Evolutionary conservation across 371 early-diverging fungal species (phyloP).

Genomic region (Mortierella sp.): DNA sequence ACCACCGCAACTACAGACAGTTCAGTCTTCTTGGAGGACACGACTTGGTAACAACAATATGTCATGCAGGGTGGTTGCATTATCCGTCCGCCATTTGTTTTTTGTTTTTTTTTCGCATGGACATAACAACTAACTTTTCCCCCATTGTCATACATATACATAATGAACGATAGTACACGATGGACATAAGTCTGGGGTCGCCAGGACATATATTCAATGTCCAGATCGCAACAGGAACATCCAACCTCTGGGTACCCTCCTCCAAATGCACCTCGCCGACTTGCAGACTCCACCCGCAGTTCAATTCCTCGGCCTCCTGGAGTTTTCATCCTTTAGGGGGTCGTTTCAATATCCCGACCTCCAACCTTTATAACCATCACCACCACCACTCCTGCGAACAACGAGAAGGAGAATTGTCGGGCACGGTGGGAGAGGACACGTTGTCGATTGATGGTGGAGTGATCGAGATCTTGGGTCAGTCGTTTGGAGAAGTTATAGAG

Average conservation of each 20-base stretch:
- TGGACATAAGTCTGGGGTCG: slow-evolving; percentile 80
- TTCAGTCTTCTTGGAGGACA: neutral
- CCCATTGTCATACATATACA: neutral
- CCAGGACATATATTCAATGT: slow-evolving; percentile 87
- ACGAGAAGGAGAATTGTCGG: slow-evolving; percentile 10
- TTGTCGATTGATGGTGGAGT: slow-evolving; percentile 78
- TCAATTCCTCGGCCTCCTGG: slow-evolving; percentile 74
- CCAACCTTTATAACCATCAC: neutral
- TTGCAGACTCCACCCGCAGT: slow-evolving; percentile 86
- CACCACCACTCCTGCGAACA: neutral
- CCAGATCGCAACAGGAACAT: slow-evolving; percentile 90
- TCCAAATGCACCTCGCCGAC: slow-evolving; percentile 87
- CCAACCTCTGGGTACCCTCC: slow-evolving; percentile 93
- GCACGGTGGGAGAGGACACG: slow-evolving; percentile 63
- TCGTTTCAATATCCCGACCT: slow-evolving; percentile 77
- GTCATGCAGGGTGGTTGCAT: too few species aligned
- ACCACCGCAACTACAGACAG: neutral
- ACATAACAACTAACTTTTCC: neutral
- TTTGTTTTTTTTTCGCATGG: neutral
- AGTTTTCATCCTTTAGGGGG: slow-evolving; percentile 83
- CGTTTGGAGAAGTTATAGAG: slow-evolving; percentile 22
- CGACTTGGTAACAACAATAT: neutral
- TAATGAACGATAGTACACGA: slow-evolving; percentile 5
- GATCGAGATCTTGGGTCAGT: slow-evolving; percentile 6
- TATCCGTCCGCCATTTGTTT: neutral